Evolutionary conservation across 2,329 filamentous ascomycete genomes (phyloP).

Genomic region (Periconia digitata): DNA sequence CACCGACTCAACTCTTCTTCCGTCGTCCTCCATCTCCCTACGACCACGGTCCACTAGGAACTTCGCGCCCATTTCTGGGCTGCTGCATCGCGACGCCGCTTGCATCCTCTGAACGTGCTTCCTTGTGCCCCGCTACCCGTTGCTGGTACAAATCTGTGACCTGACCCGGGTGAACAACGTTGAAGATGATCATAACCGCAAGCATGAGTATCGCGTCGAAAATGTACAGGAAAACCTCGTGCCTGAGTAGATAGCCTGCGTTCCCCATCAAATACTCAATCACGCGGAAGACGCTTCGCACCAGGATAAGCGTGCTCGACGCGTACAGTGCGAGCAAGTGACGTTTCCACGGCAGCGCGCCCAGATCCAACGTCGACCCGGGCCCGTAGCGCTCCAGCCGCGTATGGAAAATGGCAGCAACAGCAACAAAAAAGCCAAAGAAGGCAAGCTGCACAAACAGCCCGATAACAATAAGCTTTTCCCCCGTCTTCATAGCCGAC

Average conservation of each 20-base stretch:
- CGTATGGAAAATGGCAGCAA: slow-evolving; percentile 15
- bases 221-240: slow-evolving; percentile 49
- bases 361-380: background rate
- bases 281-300: slow-evolving; percentile 53
- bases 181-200: slow-evolving; percentile 45
- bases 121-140: too few relatives aligned
- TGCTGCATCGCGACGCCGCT: background rate
- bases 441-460: slow-evolving; percentile 51
- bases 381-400: slow-evolving; percentile 7
- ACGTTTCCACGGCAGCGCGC: slow-evolving; percentile 25
- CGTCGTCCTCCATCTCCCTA: too few relatives aligned
- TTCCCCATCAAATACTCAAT: slow-evolving; percentile 52
- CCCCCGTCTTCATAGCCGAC: slow-evolving; percentile 37
- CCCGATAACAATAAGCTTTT: slow-evolving; percentile 50
- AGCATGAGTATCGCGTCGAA: slow-evolving; percentile 51
- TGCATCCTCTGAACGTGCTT: background rate
- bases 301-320: slow-evolving; percentile 49
- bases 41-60: too few relatives aligned
- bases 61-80: background rate
- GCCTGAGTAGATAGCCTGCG: slow-evolving; percentile 46
- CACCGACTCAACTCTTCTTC: too few relatives aligned
- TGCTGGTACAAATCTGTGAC: slow-evolving; percentile 10
- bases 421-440: slow-evolving; percentile 51
- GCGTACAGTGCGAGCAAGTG: slow-evolving; percentile 49
- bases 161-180: slow-evolving; percentile 38